These are phyloP conservation scores for Boletales sp. DNA, from an alignment of 768 basidiomycete genomes.

Conservation along the genomic window DNA sequence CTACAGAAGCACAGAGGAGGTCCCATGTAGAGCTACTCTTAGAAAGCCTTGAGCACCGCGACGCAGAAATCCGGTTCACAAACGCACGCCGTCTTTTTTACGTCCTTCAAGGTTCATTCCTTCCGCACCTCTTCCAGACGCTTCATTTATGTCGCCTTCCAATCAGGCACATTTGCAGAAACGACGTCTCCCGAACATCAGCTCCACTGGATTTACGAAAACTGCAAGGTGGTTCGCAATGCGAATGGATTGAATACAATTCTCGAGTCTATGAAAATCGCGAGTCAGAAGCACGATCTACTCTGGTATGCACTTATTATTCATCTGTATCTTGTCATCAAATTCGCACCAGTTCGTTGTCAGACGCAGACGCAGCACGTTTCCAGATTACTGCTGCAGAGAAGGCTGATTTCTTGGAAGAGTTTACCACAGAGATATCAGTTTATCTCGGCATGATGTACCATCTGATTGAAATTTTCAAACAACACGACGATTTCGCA, in stretches of 20 bases:
- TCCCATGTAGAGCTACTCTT: constrained; percentile 76
- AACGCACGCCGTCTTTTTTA: constrained; percentile 88
- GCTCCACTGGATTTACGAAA: constrained; percentile 93
- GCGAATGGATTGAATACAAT: constrained; percentile 83
- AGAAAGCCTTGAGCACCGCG: constrained; percentile 83
- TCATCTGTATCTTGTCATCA: background rate
- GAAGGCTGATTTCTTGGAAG: constrained; percentile 78
- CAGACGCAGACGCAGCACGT: constrained; percentile 70
- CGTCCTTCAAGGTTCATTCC: constrained; percentile 75
- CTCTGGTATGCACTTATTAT: constrained; percentile 51
- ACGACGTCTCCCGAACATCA: constrained; percentile 92
- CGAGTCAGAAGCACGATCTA: constrained; percentile 81
- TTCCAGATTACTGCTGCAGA: constrained; percentile 69
- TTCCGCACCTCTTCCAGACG: background rate
- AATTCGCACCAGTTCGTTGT: constrained; percentile 53
- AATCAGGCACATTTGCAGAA: constrained; percentile 82
- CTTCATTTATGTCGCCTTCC: constrained; percentile 9
- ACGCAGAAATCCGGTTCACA: constrained; percentile 79
- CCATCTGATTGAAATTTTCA: constrained; percentile 90
- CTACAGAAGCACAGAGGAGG: constrained; percentile 56
- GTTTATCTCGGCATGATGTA: constrained; percentile 95
- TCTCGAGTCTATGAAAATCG: constrained; percentile 86
- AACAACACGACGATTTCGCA: constrained; percentile 91
- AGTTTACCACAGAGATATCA: constrained; percentile 87
- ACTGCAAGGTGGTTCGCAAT: constrained; percentile 79